Evolutionary conservation across 139 green algal genomes (phyloP), one percentile per base, ranked within the genome.

Genomic region (Nannochloris sp.): DNA sequence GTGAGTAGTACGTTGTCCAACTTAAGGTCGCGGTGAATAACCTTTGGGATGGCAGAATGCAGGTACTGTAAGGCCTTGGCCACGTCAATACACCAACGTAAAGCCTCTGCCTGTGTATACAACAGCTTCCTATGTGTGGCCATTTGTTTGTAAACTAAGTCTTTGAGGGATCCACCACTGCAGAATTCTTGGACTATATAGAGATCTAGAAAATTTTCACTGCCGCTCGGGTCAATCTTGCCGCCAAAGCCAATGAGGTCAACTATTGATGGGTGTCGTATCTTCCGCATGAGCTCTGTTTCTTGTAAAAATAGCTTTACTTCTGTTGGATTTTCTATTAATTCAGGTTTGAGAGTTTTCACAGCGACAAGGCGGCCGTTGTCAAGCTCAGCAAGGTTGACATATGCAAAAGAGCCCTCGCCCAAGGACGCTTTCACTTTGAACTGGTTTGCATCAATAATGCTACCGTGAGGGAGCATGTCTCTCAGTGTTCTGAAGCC

Each of bases 1-100:
- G 64, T 81, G 27, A 85, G 61, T 66, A 84, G 68, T 6, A 85
- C 30, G 55, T 85, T 85, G 24, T 84, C 79, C 39, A 80, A 65
- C 74, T 91, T 91, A 9, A 93, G 54, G 71, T 93, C 87, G 4
- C 87, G 55, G 70, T 95, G 88, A 14, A 95, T 85, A 25, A 95
- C 83, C 66, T 89, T 85, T 15, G 87, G 82, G 3, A 65, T 57
- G 51, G 78, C 84, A 0, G 51, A 33, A 61, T 95, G 87, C 15
- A 91, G 77, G 79, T 92, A 92, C 56, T 80, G 29, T 64, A 90
- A 62, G 3, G 82, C 85, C 24, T 74, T 61, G 1, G 84, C 82
- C 2, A 90, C 66, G 32, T 79, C 47, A 14, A 74, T 44, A 15
- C 70, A 55, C 87, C 87, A 94, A 4, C 64, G 71, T 53, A 91